Evolutionary conservation across 352 stramenopile species (phyloP).

Genomic region (Pythium rishiriense): DNA sequence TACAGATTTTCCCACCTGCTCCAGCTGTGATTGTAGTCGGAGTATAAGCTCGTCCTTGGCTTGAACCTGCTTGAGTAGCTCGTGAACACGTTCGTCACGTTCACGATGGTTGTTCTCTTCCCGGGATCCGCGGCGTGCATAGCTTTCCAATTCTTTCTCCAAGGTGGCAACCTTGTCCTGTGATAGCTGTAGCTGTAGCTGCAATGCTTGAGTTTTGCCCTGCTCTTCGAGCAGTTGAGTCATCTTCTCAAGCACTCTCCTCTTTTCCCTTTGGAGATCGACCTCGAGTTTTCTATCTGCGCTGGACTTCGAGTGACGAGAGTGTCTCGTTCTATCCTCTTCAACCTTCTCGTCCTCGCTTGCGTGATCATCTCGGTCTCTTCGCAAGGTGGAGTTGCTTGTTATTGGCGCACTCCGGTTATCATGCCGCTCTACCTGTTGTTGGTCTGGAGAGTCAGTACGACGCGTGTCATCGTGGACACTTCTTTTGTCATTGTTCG

Average conservation of each 20-base stretch:
- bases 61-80: slow-evolving; percentile 36
- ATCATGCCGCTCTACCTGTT: too few species aligned
- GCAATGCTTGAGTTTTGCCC: slow-evolving; percentile 57
- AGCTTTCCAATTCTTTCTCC: slow-evolving; percentile 28
- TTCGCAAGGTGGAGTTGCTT: background rate
- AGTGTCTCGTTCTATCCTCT: background rate
- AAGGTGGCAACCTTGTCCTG: slow-evolving; percentile 39
- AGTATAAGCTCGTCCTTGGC: slow-evolving; percentile 34
- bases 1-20: slow-evolving; percentile 14
- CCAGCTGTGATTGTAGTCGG: slow-evolving; percentile 41
- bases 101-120: slow-evolving; percentile 9
- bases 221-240: slow-evolving; percentile 67
- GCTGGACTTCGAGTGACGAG: slow-evolving; percentile 1
- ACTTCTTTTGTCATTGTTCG: too few species aligned
- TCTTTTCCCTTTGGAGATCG: slow-evolving; percentile 70
- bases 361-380: background rate
- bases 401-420: too few species aligned
- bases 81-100: slow-evolving; percentile 33
- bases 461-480: too few species aligned
- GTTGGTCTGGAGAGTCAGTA: too few species aligned
- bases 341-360: background rate
- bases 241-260: slow-evolving; percentile 69
- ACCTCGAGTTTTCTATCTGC: slow-evolving; percentile 31
- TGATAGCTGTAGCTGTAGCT: slow-evolving; percentile 39
- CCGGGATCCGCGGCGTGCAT: background rate